Percentiles rank a stretch among this genome's conserved stretches.
phyloP scores from a whole-genome alignment of 768 basidiomycete species.

The Mycena vitilis region DNA sequence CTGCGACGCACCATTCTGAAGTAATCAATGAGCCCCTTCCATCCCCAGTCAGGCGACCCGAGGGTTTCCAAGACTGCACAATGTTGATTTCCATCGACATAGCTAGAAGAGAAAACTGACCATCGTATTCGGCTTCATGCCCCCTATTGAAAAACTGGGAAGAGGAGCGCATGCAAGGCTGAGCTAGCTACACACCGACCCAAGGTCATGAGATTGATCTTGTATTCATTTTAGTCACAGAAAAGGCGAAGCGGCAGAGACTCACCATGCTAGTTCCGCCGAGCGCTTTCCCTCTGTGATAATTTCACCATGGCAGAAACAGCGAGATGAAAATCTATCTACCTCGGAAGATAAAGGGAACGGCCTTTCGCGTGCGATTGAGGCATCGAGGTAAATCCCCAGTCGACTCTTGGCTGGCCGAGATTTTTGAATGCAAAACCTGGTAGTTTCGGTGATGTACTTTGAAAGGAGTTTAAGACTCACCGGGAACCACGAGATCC shows the following conservation, averaged over 20 bases:
- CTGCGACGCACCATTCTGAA: conserved; percentile 31
- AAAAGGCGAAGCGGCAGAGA: neutral
- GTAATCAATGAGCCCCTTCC: conserved; percentile 34
- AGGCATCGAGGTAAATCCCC: conserved; percentile 9
- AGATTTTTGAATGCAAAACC: conserved; percentile 18
- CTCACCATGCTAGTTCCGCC: conserved; percentile 34
- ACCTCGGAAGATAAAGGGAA: conserved; percentile 24
- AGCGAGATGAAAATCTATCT: neutral
- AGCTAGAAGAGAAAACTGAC: conserved; percentile 17
- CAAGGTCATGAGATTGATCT: conserved; percentile 36
- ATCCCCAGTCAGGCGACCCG: conserved; percentile 36
- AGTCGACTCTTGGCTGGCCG: conserved; percentile 10
- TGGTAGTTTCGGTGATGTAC: neutral
- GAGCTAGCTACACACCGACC: conserved; percentile 17
- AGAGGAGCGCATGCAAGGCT: no score
- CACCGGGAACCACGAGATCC: conserved; percentile 10
- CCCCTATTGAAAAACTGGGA: conserved; percentile 23
- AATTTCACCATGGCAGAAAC: neutral
- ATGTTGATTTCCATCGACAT: neutral
- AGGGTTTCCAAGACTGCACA: conserved; percentile 31
- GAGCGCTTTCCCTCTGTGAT: conserved; percentile 34
- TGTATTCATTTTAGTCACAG: neutral
- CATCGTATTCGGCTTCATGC: conserved; percentile 30
- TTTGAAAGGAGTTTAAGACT: neutral
- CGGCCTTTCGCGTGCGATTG: conserved; percentile 21